Evolutionary conservation across 208 protist genomes (phyloP), one percentile per base, ranked within the genome.

Genomic region (Angomonas desouzai): DNA sequence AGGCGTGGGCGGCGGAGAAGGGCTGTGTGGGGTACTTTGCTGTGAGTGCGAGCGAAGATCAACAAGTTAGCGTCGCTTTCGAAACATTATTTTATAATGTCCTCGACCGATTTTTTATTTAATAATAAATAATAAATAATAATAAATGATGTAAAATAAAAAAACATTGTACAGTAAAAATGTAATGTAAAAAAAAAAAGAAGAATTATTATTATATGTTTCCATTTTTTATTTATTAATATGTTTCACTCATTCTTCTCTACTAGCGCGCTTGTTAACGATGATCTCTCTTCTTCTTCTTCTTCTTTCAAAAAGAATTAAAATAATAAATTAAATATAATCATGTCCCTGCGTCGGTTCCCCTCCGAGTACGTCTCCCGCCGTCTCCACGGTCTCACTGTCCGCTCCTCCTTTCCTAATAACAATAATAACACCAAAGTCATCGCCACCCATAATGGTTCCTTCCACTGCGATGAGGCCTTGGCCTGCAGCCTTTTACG

Each of bases 381-480:
- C 30, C 84, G 86, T 62, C 70, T 93, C 16, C 62, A 77, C 43
- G 77, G 76, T 13, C 68, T 87, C 30, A 68, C 65, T 25, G 81
- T 89, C 9, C 48, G 79, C 25, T 64, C 69, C 32, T 66, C 66
- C 29, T 58, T 84, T 11, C 38, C 58, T 2, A 29, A 40, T 16
- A 25, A 25, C 10, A 40, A 25, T 25, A 23, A 20, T 9, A 32
- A 13, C 20, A 48, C 9, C 10, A 28, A 34, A 3, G 28, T 25
- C 23, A 96, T 98, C 64, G 93, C 90, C 40, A 98, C 95, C 0
- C 97, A 98, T 74, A 85, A 75, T 55, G 92, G 94, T 65, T 79
- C 68, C 36, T 98, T 98, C 68, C 97, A 98, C 76, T 94, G 87
- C 64, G 97, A 98, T 77, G 97, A 98, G 81, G 92, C 95, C 6